phyloP scores from a whole-genome alignment of 345 rosid genomes.

The Garcia nutans region DNA sequence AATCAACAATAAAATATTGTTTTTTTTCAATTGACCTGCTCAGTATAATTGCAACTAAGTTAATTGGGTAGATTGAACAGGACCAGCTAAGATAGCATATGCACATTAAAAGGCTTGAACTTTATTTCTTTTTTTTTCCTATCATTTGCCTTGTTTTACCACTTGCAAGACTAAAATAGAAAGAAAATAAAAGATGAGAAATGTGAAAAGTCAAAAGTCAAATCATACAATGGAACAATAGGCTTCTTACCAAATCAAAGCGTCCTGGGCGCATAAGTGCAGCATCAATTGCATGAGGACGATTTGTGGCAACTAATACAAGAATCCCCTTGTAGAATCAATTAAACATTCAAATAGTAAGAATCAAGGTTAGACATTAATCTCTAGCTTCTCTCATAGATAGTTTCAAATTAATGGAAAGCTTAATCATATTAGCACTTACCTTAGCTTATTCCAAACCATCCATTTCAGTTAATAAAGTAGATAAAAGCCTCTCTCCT shows the following conservation, averaged over 20 bases:
- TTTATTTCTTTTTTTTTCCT: too few relatives aligned
- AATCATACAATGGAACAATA: background rate
- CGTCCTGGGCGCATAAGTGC: slow-evolving; percentile 98
- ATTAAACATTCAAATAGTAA: background rate
- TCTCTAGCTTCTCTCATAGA: background rate
- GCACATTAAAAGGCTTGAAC: too few relatives aligned
- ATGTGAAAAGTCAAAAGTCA: background rate
- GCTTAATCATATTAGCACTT: slow-evolving; percentile 16
- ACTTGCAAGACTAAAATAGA: background rate
- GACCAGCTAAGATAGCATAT: too few relatives aligned
- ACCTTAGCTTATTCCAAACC: slow-evolving; percentile 90
- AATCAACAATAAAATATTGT: too few relatives aligned
- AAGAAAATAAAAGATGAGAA: background rate
- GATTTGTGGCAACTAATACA: slow-evolving; percentile 90
- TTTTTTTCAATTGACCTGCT: too few relatives aligned
- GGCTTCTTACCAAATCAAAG: slow-evolving; percentile 66
- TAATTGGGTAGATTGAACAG: too few relatives aligned
- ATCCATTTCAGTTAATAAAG: slow-evolving; percentile 94
- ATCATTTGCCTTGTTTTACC: background rate
- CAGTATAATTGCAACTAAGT: too few relatives aligned
- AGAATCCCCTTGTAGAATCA: slow-evolving; percentile 65
- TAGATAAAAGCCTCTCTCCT: slow-evolving; percentile 93
- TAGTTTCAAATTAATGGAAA: background rate
- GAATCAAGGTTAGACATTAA: slow-evolving; percentile 1
- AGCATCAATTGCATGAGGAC: slow-evolving; percentile 85